Evolutionary conservation across 805 yeast genomes (phyloP).

Genomic region (Zygosaccharomyces kombuchaensis): DNA sequence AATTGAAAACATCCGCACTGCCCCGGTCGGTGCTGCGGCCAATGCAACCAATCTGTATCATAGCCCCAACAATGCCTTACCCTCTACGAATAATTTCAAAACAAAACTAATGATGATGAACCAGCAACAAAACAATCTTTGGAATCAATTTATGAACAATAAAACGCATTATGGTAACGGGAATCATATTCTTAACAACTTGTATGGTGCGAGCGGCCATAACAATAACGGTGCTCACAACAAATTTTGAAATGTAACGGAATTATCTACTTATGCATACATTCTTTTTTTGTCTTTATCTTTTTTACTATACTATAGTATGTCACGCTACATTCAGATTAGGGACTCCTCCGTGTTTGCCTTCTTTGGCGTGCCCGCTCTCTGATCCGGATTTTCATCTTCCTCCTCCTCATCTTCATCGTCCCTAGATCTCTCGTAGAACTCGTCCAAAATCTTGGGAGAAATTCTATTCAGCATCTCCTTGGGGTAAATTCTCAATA

Average conservation of each 20-base stretch:
- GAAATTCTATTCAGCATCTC: slow-evolving; percentile 98
- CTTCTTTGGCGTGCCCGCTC: slow-evolving; percentile 20
- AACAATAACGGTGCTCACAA: background rate
- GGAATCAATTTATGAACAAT: slow-evolving; percentile 5
- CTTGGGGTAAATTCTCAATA: slow-evolving; percentile 97
- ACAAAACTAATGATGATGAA: slow-evolving; percentile 13
- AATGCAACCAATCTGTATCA: background rate
- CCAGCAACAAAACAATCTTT: slow-evolving; percentile 7
- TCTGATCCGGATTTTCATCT: slow-evolving; percentile 36
- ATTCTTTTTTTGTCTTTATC: background rate
- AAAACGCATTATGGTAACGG: slow-evolving; percentile 8
- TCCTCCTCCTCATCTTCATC: slow-evolving; percentile 53
- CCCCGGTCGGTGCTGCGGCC: slow-evolving; percentile 1
- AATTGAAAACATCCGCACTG: slow-evolving; percentile 25
- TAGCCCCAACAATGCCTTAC: slow-evolving; percentile 1
- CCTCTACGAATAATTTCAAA: slow-evolving; percentile 6
- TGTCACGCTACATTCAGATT: slow-evolving; percentile 15
- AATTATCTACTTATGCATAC: background rate
- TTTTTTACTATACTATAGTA: slow-evolving; percentile 4
- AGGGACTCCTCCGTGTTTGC: slow-evolving; percentile 22
- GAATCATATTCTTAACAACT: slow-evolving; percentile 17
- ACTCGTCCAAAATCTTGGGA: slow-evolving; percentile 92
- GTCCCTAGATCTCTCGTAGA: slow-evolving; percentile 84
- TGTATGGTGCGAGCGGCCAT: slow-evolving; percentile 11
- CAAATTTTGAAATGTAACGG: background rate